Evolutionary conservation across 352 stramenopile species (phyloP).

Genomic region (Blastocystis sp.): DNA sequence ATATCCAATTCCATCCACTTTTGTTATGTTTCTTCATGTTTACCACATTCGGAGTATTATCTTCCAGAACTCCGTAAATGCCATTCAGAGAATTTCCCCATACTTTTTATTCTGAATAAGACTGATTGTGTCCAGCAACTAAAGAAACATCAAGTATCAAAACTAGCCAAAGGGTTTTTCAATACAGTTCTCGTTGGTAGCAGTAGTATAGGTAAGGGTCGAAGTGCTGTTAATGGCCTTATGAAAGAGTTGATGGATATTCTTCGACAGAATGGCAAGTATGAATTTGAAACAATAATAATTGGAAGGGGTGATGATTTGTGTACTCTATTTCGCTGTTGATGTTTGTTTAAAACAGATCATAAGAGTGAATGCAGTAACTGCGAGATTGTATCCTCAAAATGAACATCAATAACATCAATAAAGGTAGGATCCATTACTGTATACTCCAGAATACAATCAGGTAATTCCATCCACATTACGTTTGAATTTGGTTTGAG

Average conservation of each 20-base stretch:
- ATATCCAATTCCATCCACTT: background rate
- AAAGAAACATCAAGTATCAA: background rate
- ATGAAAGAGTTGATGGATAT: background rate
- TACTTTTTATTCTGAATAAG: background rate
- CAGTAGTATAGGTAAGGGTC: background rate
- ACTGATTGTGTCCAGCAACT: background rate
- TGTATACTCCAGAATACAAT: background rate
- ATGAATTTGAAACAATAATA: background rate
- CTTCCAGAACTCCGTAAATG: background rate
- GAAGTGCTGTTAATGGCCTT: background rate
- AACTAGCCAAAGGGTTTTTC: background rate
- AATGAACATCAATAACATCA: background rate
- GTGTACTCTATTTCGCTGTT: background rate
- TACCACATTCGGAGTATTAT: background rate
- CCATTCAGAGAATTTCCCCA: background rate
- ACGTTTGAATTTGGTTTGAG: background rate
- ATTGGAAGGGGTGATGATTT: background rate
- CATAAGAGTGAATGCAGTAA: background rate
- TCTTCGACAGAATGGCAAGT: background rate
- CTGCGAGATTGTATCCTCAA: background rate
- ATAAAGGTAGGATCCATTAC: background rate
- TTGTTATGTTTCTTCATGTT: background rate
- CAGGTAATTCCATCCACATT: background rate
- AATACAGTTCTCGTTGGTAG: background rate
- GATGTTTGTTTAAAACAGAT: background rate